These are phyloP conservation scores for Sugiyamaella mastotermitis DNA, from an alignment of 805 yeast genomes.

Conservation along the genomic window DNA sequence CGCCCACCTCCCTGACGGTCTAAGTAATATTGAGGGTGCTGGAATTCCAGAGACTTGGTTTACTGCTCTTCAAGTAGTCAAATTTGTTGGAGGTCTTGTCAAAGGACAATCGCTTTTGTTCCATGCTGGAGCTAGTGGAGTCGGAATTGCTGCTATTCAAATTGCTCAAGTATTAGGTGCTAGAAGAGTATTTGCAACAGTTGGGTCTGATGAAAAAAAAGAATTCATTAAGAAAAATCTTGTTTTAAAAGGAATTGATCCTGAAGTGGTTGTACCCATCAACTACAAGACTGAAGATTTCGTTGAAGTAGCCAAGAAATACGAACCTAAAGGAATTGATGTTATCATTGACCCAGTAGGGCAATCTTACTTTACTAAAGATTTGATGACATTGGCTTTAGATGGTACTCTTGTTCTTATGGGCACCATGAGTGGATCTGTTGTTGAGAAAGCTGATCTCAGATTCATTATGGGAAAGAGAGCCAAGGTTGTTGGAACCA, in stretches of 20 bases:
- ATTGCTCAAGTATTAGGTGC: conserved; percentile 34
- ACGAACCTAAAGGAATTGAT: conserved; percentile 24
- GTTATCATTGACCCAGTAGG: conserved; percentile 31
- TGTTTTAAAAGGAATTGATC: conserved; percentile 18
- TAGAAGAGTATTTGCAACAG: conserved; percentile 30
- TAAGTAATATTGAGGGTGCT: conserved; percentile 27
- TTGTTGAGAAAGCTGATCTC: conserved; percentile 18
- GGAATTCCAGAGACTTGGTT: conserved; percentile 34
- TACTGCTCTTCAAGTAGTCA: conserved; percentile 31
- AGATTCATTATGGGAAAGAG: conserved; percentile 24
- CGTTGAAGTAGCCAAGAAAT: conserved; percentile 17
- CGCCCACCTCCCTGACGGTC: conserved; percentile 20
- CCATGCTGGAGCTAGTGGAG: conserved; percentile 32
- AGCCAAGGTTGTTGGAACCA: conserved; percentile 25
- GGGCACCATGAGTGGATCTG: conserved; percentile 23
- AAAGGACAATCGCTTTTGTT: conserved; percentile 28
- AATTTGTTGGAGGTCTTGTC: conserved; percentile 24
- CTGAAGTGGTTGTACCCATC: conserved; percentile 25
- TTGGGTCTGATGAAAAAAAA: conserved; percentile 26
- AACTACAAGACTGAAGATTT: conserved; percentile 24
- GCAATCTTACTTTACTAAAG: conserved; percentile 18
- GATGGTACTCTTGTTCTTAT: conserved; percentile 28
- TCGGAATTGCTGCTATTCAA: conserved; percentile 33
- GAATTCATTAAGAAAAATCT: conserved; percentile 18
- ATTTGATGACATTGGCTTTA: conserved; percentile 21